Base-by-base conservation (phyloP, 2,329 filamentous ascomycete genomes). In the Trichoderma endophyticum region DNA sequence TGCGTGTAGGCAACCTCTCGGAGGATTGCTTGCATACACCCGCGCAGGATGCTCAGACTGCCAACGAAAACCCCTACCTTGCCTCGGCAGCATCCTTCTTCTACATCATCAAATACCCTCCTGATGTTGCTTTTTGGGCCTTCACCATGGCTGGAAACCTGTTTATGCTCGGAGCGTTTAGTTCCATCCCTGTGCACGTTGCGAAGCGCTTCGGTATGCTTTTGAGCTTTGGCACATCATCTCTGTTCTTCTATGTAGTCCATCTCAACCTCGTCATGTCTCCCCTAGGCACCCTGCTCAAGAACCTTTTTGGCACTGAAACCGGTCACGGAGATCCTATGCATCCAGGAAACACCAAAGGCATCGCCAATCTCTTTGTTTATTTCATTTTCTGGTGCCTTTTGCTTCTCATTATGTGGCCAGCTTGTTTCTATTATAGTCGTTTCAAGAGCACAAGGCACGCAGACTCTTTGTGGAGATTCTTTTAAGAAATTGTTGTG, bases 71-170 rank as follows among this genome's bases (percentile, higher is more conserved):
- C 73, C 83, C 80, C 2, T 85, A 85, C 60, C 80, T 86, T 18
- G 78, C 75, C 5, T 85, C 83, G 0, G 75, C 77, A 1, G 75
- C 77, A 30, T 81, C 84, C 6, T 86, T 86, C 77, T 84, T 86
- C 76, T 86, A 85, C 78, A 74, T 85, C 57, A 76, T 81, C 74
- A 85, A 85, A 75, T 85, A 85, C 62, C 84, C 84, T 0, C 84
- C 84, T 5, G 84, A 86, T 73, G 78, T 85, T 4, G 83, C 83
- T 4, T 85, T 84, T 72, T 84, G 82, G 79, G 77, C 82, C 4
- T 82, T 81, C 43, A 82, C 82, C 12, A 77, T 85, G 60, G 80
- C 81, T 0, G 80, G 74, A 6, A 85, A 82, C 72, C 75, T 85
- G 0, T 73, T 83, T 3, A 76, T 85, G 0, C 79, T 86, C 0